These are phyloP conservation scores for Tuber melanosporum DNA, from an alignment of 495 filamentous ascomycete genomes.

Conservation along the genomic window DNA sequence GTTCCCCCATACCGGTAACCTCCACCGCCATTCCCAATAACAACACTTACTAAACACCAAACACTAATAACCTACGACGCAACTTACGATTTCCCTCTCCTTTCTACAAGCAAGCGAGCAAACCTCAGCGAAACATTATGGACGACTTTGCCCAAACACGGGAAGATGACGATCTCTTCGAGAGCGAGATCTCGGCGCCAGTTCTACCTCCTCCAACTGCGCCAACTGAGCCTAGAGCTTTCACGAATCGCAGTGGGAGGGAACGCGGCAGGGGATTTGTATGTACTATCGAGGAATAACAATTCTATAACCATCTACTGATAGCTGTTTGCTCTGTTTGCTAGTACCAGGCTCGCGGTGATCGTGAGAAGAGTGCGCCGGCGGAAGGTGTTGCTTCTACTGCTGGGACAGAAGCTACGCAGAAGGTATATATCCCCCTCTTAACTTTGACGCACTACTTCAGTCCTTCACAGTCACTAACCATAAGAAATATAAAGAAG, in stretches of 20 bases:
- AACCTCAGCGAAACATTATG: slow-evolving; percentile 13
- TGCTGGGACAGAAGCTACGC: slow-evolving; percentile 8
- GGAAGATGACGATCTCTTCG: slow-evolving; percentile 38
- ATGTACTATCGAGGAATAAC: background rate
- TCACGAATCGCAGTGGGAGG: slow-evolving; percentile 15
- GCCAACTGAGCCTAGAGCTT: slow-evolving; percentile 33
- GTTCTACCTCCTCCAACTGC: slow-evolving; percentile 28
- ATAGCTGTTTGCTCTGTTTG: background rate
- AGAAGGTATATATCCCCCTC: background rate
- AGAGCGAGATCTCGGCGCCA: slow-evolving; percentile 33
- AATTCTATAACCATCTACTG: background rate
- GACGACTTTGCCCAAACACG: slow-evolving; percentile 40
- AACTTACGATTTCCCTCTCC: background rate
- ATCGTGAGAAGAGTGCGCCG: slow-evolving; percentile 10
- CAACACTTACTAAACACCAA: background rate
- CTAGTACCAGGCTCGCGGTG: slow-evolving; percentile 12
- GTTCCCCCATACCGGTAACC: background rate
- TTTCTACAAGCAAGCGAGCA: background rate
- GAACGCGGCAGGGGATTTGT: slow-evolving; percentile 1
- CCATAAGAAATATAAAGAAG: slow-evolving; percentile 1
- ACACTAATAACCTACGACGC: background rate
- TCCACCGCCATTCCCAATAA: background rate
- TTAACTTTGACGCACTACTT: background rate
- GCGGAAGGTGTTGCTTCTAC: background rate
- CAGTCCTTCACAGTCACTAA: slow-evolving; percentile 17